Evolutionary conservation across 2,329 filamentous ascomycete genomes (phyloP), one percentile per base, ranked within the genome.

Genomic region (Aspergillus japonicus): DNA sequence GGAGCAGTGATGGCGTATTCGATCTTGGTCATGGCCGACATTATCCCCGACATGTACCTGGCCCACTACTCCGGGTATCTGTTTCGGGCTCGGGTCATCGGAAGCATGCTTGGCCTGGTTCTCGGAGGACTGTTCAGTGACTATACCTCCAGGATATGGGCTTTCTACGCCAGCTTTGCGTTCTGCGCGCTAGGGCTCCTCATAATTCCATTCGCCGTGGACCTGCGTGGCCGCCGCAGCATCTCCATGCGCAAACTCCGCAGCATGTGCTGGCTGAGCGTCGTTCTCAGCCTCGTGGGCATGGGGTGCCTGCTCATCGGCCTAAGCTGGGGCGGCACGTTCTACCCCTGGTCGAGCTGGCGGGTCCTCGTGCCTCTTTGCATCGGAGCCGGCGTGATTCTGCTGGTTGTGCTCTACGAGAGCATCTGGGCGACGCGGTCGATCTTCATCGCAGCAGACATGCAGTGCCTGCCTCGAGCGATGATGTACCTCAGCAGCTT

Each of bases 1-100:
- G 80, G 80, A 2, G 80, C 79, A 0, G 74, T 79, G 4, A 74
- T 77, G 58, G 71, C 72, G 0, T 65, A 81, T 1, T 78, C 78
- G 31, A 72, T 78, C 24, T 67, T 81, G 47, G 69, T 81, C 24
- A 69, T 81, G 57, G 71, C 75, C 0, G 79, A 81, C 47, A 69
- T 79, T 1, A 72, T 79, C 3, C 72, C 74, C 1, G 61, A 72
- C 26, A 64, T 66, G 3, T 68, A 74, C 7, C 72, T 73, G 1
- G 67, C 71, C 4, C 68, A 70, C 49, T 76, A 73, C 50, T 71
- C 70, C 10, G 69, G 66, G 10, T 74, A 75, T 39, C 70, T 75
- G 16, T 62, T 69, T 8, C 60, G 69, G 8, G 68, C 70, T 5
- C 73, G 73, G 56, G 68, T 73, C 16, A 39, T 74, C 4, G 75